These are phyloP conservation scores for Corymbia calophylla DNA, from an alignment of 441 rosid genomes.

Conservation along the genomic window DNA sequence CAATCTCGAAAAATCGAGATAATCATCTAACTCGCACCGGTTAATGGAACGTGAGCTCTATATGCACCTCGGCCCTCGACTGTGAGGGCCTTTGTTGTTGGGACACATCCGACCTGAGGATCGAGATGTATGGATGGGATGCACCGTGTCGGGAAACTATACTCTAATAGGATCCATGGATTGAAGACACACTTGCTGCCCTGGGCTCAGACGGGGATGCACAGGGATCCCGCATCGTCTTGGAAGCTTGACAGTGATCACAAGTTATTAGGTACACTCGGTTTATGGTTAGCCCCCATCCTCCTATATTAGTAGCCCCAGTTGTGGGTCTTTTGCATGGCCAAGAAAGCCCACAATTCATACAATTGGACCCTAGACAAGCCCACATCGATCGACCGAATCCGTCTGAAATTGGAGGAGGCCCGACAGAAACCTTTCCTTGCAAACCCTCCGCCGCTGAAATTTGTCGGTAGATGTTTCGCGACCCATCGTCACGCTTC, in stretches of 20 bases:
- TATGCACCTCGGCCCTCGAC: accelerated
- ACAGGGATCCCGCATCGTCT: background rate
- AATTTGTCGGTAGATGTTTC: background rate
- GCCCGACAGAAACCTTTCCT: background rate
- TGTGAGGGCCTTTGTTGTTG: no score
- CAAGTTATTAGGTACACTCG: background rate
- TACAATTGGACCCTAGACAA: background rate
- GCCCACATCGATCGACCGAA: background rate
- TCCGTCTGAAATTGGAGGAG: background rate
- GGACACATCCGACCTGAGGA: background rate
- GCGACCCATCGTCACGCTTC: background rate
- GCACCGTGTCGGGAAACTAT: accelerated
- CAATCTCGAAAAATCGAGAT: background rate
- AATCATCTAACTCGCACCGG: background rate
- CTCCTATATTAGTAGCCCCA: background rate
- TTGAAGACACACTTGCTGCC: background rate
- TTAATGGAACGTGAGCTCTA: background rate
- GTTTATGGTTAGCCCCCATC: background rate
- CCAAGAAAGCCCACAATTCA: background rate
- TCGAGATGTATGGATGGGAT: no score
- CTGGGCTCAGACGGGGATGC: background rate
- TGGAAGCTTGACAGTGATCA: background rate
- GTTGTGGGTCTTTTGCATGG: background rate
- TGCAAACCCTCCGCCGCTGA: background rate
- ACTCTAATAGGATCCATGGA: background rate